A percentile compares a stretch with the other conserved stretches of the same genome.
Evolutionary conservation across 2,329 filamentous ascomycete genomes (phyloP).

Genomic region (Penicillium olsonii): DNA sequence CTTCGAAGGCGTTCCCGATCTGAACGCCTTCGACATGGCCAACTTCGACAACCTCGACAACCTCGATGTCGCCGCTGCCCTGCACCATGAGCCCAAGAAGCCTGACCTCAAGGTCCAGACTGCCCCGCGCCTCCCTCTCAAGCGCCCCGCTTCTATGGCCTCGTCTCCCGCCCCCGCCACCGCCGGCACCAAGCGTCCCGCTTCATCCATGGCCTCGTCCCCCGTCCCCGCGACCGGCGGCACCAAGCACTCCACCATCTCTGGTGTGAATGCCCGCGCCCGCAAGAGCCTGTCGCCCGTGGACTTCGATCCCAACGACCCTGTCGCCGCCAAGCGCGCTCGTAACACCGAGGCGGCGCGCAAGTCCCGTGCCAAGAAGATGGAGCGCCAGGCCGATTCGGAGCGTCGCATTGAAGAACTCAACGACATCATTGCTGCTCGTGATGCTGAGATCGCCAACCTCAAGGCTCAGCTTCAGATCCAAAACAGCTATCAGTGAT

Average conservation of each 20-base stretch:
- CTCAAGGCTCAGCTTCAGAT: slow-evolving; percentile 27
- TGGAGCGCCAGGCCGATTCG: slow-evolving; percentile 71
- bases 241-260: slow-evolving; percentile 66
- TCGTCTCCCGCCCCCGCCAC: slow-evolving; percentile 23
- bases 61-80: slow-evolving; percentile 30
- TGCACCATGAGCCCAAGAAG: slow-evolving; percentile 21
- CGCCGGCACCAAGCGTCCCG: slow-evolving; percentile 53
- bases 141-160: slow-evolving; percentile 42
- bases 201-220: slow-evolving; percentile 29
- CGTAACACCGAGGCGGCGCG: slow-evolving; percentile 91
- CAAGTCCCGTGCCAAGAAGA: slow-evolving; percentile 87
- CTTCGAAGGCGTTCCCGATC: slow-evolving; percentile 35
- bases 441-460: slow-evolving; percentile 21
- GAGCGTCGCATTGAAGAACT: slow-evolving; percentile 73
- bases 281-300: slow-evolving; percentile 81
- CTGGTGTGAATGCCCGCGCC: slow-evolving; percentile 72
- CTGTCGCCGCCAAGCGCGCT: slow-evolving; percentile 84
- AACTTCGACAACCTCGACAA: slow-evolving; percentile 20
- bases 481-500: slow-evolving; percentile 22
- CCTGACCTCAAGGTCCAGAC: slow-evolving; percentile 25
- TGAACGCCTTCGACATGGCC: slow-evolving; percentile 32
- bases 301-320: slow-evolving; percentile 71
- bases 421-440: slow-evolving; percentile 48
- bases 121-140: slow-evolving; percentile 36
- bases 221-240: slow-evolving; percentile 28